Percentiles rank a stretch among this genome's conserved stretches.
These are phyloP conservation scores for Neurospora sp. DNA, from an alignment of 2,329 filamentous ascomycete species.

Conservation along the genomic window DNA sequence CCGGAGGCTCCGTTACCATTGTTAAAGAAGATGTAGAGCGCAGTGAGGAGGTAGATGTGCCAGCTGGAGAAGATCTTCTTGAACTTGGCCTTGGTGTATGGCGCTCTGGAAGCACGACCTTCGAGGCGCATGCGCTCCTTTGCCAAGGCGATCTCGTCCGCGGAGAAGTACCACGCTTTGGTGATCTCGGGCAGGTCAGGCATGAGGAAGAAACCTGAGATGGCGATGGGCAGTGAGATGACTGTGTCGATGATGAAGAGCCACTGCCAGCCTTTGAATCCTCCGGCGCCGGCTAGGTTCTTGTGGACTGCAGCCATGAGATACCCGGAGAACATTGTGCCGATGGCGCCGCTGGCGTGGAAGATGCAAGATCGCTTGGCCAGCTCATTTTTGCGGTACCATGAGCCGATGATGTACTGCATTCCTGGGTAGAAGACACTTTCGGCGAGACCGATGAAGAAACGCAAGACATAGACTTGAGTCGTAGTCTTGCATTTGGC, in stretches of 20 bases:
- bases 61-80: constrained; percentile 52
- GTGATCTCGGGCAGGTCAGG: constrained; percentile 32
- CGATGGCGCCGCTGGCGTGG: constrained; percentile 40
- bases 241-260: constrained; percentile 49
- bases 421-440: constrained; percentile 30
- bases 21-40: constrained; percentile 56
- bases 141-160: constrained; percentile 29
- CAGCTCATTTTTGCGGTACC: constrained; percentile 34
- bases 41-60: constrained; percentile 51
- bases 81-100: constrained; percentile 38
- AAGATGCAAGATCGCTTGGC: constrained; percentile 42
- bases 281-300: constrained; percentile 37
- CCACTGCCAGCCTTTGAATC: constrained; percentile 44
- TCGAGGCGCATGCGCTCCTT: constrained; percentile 33
- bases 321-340: constrained; percentile 48
- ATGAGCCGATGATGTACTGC: constrained; percentile 34
- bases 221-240: constrained; percentile 44
- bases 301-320: constrained; percentile 42
- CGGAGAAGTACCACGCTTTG: constrained; percentile 27
- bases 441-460: constrained; percentile 34
- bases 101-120: constrained; percentile 31
- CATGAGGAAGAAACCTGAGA: constrained; percentile 39
- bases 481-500: constrained; percentile 22
- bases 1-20: constrained; percentile 39
- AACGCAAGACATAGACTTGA: constrained; percentile 32